Evolutionary conservation across 768 basidiomycete genomes (phyloP).

Genomic region (Lentinula aciculospora): DNA sequence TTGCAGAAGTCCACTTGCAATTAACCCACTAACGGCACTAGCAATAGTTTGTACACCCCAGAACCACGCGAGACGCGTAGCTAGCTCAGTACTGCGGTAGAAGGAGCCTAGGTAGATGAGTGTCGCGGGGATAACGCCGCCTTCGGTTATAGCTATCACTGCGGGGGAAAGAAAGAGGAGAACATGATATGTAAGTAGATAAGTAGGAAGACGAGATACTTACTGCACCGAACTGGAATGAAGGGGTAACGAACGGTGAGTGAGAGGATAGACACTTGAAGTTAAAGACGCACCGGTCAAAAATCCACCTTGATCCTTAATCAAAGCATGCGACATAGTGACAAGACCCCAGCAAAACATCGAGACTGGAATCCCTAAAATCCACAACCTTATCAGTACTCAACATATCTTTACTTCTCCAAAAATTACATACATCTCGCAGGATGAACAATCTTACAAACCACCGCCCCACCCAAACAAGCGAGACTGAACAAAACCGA

Average conservation of each 20-base stretch:
- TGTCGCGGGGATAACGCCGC: conserved; percentile 33
- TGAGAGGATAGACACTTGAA: no score
- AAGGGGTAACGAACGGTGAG: no score
- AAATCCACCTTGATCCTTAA: conserved; percentile 29
- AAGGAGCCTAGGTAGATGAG: conserved; percentile 37
- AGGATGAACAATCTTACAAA: conserved; percentile 33
- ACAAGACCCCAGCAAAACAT: conserved; percentile 37
- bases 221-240: conserved; percentile 26
- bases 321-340: conserved; percentile 28
- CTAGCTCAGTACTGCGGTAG: conserved; percentile 38
- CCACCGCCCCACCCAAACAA: conserved; percentile 30
- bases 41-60: conserved; percentile 35
- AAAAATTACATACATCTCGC: conserved; percentile 22
- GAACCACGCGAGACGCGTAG: conserved; percentile 35
- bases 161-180: background rate
- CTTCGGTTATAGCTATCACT: conserved; percentile 37
- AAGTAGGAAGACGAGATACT: background rate
- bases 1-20: conserved; percentile 33
- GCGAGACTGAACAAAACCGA: conserved; percentile 27
- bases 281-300: conserved; percentile 28
- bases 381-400: background rate
- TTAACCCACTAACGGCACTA: conserved; percentile 33
- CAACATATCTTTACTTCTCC: background rate
- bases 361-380: conserved; percentile 29
- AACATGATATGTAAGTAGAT: no score